Evolutionary conservation across 352 stramenopile species (phyloP).

Genomic region (Halophytophthora polymorphica): DNA sequence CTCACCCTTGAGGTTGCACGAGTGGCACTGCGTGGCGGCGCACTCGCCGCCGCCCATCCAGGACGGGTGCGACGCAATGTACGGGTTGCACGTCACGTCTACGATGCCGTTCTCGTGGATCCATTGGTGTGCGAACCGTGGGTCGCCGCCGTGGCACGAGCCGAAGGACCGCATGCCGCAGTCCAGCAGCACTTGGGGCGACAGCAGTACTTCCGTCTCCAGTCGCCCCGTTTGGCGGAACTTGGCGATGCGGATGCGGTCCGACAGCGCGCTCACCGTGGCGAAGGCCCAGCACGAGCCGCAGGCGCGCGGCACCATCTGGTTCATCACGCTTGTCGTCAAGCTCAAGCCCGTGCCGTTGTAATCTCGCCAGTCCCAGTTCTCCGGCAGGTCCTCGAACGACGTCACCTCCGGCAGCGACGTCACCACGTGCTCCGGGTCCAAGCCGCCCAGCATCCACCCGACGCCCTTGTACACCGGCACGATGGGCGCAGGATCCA

Average conservation of each 20-base stretch:
- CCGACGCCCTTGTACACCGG: constrained; percentile 35
- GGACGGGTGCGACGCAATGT: constrained; percentile 76
- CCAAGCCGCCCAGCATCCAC: constrained; percentile 64
- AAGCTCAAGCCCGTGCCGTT: constrained; percentile 75
- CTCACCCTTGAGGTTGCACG: constrained; percentile 53
- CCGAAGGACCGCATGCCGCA: constrained; percentile 81
- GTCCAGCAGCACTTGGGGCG: constrained; percentile 66
- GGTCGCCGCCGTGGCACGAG: constrained; percentile 75
- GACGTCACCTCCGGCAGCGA: constrained; percentile 41
- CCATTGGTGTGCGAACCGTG: constrained; percentile 80
- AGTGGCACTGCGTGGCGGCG: constrained; percentile 61
- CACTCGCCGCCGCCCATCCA: constrained; percentile 62
- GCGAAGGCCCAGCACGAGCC: constrained; percentile 80
- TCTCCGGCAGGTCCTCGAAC: constrained; percentile 53
- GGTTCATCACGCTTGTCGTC: constrained; percentile 71
- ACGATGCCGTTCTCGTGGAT: constrained; percentile 83
- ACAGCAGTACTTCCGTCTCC: constrained; percentile 58
- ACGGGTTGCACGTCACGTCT: constrained; percentile 77
- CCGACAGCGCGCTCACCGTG: constrained; percentile 67
- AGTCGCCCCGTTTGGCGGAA: constrained; percentile 60
- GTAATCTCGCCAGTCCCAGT: constrained; percentile 82
- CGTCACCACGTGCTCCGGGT: constrained; percentile 54
- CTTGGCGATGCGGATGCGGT: constrained; percentile 69
- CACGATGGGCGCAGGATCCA: constrained; percentile 1
- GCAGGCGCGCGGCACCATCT: constrained; percentile 75